Base-by-base conservation (phyloP, 2,329 filamentous ascomycete genomes). In the Dactylellina drechsleri region DNA sequence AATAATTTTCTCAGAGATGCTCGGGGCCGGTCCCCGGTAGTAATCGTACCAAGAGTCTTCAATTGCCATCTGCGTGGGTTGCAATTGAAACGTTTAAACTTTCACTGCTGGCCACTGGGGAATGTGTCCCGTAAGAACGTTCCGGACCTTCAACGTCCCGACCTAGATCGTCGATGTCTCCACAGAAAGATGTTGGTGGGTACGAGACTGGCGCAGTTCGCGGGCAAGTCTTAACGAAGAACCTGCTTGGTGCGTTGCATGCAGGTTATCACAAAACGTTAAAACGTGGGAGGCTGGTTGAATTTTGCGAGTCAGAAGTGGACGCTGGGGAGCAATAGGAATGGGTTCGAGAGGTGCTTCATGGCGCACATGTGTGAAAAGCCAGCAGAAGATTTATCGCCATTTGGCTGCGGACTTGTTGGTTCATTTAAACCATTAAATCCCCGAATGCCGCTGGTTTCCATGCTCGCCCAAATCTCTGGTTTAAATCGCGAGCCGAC, bases 11-110 rank as follows among this genome's bases (percentile, higher is more conserved):
- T 74, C 70, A 16, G 62, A 20, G 41, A 74, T 56, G 41, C 10
- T 67, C 49, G 60, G 50, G 54, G 47, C 56, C 20, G 70, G 70
- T 10, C 70, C 70, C 62, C 64, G 62, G 62, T 74, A 74, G 53
- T 74, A 74, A 28, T 67, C 70, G 31, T 74, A 74, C 70, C 70
- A 74, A 12, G 61, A 67, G 20, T 74, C 70, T 64, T 74, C 70
- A 23, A 74, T 64, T 6, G 62, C 62, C 70, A 74, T 74, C 53
- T 59, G 36, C 40, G 62, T 26, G n/a, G 43, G 20, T 26, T 26
- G 26, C 16, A 47, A 10, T 36, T 18, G 8, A 13, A 18, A 13
- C 43, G 13, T 50, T 65, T 56, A 49, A 57, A 23, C 28, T 49
- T 50, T 57, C 6, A 36, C 31, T 36, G 31, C 31, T 36, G 31